Conservation (phyloP, 805 yeast species). For the Wickerhamiella sorbophila region DNA sequence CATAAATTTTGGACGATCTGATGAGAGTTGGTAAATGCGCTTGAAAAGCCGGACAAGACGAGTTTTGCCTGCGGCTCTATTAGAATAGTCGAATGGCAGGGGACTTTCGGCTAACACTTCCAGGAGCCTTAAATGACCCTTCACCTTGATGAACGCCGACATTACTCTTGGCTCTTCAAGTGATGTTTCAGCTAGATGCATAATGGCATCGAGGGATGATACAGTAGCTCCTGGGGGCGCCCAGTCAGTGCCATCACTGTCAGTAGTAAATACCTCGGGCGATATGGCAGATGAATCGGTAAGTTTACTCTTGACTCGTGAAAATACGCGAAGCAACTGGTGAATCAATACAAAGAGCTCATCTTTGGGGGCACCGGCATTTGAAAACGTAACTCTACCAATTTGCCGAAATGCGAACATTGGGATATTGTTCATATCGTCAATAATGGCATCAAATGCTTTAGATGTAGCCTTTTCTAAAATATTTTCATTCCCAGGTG, state of each 20-base stretch:
- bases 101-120: background rate
- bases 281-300: background rate
- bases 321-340: background rate
- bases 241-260: background rate
- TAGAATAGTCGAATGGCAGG: background rate
- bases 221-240: background rate
- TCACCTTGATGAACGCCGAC: background rate
- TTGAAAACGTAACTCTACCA: background rate
- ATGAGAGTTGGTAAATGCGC: background rate
- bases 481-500: background rate
- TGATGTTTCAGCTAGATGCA: background rate
- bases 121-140: background rate
- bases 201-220: background rate
- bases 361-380: background rate
- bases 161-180: background rate
- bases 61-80: background rate
- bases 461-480: background rate
- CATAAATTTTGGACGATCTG: background rate
- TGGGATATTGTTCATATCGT: background rate
- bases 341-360: background rate
- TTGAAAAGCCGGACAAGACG: background rate
- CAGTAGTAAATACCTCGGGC: background rate
- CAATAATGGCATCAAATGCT: too few species aligned
- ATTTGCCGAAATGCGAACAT: background rate
- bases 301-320: background rate